phyloP scores from a whole-genome alignment of 805 yeast species.

The Torulaspora microellipsoides region DNA sequence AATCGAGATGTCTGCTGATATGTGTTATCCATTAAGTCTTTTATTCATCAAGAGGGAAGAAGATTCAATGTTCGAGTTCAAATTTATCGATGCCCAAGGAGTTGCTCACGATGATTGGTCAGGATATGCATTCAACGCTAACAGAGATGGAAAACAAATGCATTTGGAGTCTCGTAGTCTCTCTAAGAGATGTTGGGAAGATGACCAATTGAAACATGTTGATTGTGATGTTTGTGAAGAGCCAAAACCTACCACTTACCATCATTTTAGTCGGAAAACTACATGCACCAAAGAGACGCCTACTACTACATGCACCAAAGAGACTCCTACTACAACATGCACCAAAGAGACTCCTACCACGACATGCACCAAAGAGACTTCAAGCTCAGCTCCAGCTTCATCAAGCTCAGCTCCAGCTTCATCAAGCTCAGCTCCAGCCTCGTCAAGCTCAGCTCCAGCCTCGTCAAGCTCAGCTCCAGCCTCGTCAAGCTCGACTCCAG shows the following conservation, averaged over 20 bases:
- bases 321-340: background rate
- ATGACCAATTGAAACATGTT: background rate
- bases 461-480: conserved; percentile 1
- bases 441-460: conserved; percentile 6
- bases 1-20: background rate
- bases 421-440: conserved; percentile 3
- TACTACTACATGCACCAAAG: background rate
- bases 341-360: background rate
- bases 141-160: background rate
- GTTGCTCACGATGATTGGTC: conserved; percentile 1
- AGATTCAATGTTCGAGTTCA: background rate
- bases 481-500: conserved; percentile 7
- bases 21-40: conserved; percentile 2
- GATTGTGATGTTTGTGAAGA: conserved; percentile 1
- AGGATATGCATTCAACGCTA: background rate
- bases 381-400: conserved; percentile 3
- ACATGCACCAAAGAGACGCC: background rate
- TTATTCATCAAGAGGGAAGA: background rate
- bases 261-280: background rate
- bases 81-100: background rate
- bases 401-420: background rate
- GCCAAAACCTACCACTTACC: background rate
- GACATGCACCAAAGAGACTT: background rate
- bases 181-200: conserved; percentile 1
- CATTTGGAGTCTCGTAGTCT: background rate